phyloP scores from a whole-genome alignment of 2,329 filamentous ascomycete species.

The Colletotrichum karsti region DNA sequence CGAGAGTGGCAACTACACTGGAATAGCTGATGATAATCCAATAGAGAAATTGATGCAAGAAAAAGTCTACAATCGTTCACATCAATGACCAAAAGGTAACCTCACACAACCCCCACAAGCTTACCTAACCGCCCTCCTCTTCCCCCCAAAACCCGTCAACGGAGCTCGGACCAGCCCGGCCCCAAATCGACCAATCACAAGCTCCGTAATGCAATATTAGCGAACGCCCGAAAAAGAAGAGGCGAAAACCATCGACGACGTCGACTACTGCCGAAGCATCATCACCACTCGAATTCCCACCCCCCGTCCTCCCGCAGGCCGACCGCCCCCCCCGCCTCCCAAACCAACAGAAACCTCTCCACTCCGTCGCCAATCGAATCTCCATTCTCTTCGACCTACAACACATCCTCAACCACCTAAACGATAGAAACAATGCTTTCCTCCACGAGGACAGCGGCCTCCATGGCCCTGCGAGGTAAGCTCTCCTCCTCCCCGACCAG shows the following conservation, averaged over 20 bases:
- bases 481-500: not conserved
- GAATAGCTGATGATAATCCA: no score
- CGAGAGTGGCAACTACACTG: no score
- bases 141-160: not conserved
- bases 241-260: slow-evolving; percentile 27
- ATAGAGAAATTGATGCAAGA: not conserved
- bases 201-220: slow-evolving; percentile 17
- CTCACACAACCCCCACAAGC: not conserved
- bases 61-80: not conserved
- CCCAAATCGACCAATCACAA: slow-evolving; percentile 15
- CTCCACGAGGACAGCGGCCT: slow-evolving; percentile 59
- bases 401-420: not conserved
- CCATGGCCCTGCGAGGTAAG: slow-evolving; percentile 62
- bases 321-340: slow-evolving; percentile 11
- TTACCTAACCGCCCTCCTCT: slow-evolving; percentile 10
- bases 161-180: slow-evolving; percentile 5
- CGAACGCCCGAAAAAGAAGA: slow-evolving; percentile 16
- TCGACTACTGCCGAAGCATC: slow-evolving; percentile 18
- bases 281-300: not conserved
- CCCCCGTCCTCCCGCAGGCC: slow-evolving; percentile 5
- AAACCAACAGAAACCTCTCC: slow-evolving; percentile 18
- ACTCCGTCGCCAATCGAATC: slow-evolving; percentile 1
- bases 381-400: not conserved
- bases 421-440: slow-evolving; percentile 49
- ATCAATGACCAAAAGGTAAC: not conserved